A percentile compares a stretch with the other conserved stretches of the same genome.
Evolutionary conservation across 441 rosid genomes (phyloP).

Genomic region (Kokia cookei): DNA sequence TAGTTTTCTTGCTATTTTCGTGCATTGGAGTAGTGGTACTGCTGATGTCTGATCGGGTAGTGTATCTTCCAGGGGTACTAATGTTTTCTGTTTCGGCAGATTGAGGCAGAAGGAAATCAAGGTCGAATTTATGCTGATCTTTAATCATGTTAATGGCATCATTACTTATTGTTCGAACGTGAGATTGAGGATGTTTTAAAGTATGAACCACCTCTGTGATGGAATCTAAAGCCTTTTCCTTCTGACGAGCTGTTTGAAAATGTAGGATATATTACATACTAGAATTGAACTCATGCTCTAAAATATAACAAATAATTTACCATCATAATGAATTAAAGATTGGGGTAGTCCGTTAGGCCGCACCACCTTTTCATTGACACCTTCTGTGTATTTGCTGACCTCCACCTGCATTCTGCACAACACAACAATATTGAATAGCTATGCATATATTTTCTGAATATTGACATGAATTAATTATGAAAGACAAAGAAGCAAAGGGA

Average conservation of each 20-base stretch:
- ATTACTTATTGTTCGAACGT: slow-evolving; percentile 27
- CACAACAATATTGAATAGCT: background rate
- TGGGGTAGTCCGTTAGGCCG: slow-evolving; percentile 89
- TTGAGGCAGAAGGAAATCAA: slow-evolving; percentile 36
- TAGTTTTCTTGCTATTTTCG: slow-evolving; percentile 36
- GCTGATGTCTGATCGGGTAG: slow-evolving; percentile 14
- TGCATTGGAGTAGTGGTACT: slow-evolving; percentile 14
- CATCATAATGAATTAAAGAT: slow-evolving; percentile 89
- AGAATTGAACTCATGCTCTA: background rate
- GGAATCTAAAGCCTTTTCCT: slow-evolving; percentile 67
- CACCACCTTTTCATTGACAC: slow-evolving; percentile 60
- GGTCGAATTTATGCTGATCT: slow-evolving; percentile 30
- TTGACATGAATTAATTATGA: background rate
- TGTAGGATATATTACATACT: background rate
- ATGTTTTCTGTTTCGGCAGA: slow-evolving; percentile 20
- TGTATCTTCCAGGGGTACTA: slow-evolving; percentile 34
- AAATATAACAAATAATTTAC: slow-evolving; percentile 24
- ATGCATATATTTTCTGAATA: background rate
- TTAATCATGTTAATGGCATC: slow-evolving; percentile 18
- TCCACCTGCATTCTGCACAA: slow-evolving; percentile 92
- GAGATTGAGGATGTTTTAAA: slow-evolving; percentile 52
- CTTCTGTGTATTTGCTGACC: slow-evolving; percentile 96
- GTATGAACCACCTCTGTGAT: slow-evolving; percentile 89
- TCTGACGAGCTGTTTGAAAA: slow-evolving; percentile 66
- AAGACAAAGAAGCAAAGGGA: slow-evolving; percentile 7